phyloP scores from a whole-genome alignment of 164 flowering plant genomes.

The Euptelea pleiosperma region DNA sequence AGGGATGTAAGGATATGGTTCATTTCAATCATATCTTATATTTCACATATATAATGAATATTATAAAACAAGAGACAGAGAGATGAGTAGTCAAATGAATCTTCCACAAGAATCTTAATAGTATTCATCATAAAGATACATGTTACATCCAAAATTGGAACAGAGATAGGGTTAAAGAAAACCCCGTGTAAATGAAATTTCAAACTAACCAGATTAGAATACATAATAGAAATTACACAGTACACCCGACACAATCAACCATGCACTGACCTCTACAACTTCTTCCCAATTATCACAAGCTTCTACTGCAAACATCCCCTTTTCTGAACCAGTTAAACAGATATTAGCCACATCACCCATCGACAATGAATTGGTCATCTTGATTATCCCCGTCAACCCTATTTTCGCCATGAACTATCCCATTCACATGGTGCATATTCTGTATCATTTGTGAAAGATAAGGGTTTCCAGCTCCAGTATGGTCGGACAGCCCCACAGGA shows the following conservation, averaged over 20 bases:
- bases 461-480: constrained; percentile 56
- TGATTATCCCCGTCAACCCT: constrained; percentile 74
- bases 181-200: constrained; percentile 9
- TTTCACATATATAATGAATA: no score
- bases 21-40: no score
- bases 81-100: neutral
- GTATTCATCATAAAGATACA: constrained; percentile 10
- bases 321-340: neutral
- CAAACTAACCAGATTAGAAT: constrained; percentile 16
- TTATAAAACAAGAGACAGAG: no score
- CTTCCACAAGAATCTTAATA: constrained; percentile 5
- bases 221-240: constrained; percentile 4
- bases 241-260: neutral
- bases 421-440: constrained; percentile 80
- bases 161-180: neutral
- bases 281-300: constrained; percentile 1
- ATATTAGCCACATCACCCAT: constrained; percentile 35
- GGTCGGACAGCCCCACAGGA: constrained; percentile 63
- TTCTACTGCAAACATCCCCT: neutral
- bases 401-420: constrained; percentile 70
- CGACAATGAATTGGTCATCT: constrained; percentile 92
- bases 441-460: constrained; percentile 91
- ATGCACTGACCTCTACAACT: constrained; percentile 6
- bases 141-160: constrained; percentile 7
- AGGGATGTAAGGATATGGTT: no score